Evolutionary conservation across 2,329 filamentous ascomycete species (phyloP), one percentile per base, ranked within the genome.

Genomic region (Pseudocercospora musae): DNA sequence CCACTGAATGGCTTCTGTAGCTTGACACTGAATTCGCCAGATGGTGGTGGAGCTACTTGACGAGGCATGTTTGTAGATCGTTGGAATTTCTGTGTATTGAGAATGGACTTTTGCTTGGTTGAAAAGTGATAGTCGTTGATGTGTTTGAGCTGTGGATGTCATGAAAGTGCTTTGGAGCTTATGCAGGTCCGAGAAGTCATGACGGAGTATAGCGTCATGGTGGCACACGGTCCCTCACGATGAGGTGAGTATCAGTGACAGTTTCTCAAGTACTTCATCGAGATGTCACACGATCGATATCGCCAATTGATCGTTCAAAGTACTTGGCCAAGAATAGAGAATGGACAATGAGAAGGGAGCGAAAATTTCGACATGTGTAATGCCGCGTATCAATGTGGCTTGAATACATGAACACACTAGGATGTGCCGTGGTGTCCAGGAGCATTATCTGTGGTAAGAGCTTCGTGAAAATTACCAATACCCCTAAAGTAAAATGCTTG

Each of bases 1-100:
- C 73, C 74, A 31, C 65, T 66, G 68, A 76, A 77, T 25, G 74
- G 74, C 70, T 74, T 75, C 21, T 59, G 56, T 7, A 76, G 66
- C 23, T 63, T 62, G 58, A 77, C 66, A 33, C 62, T 64, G 68
- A 77, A 76, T 60, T 77, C 75, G 61, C 71, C 73, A 37, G 72
- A 74, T 44, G 75, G 75, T 53, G 73, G 75, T 58, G 75, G 74
- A 58, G 74, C 75, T 25, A 73, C 66, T 55, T 66, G 52, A 59
- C 73, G 74, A 71, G 74, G 73, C 74, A 76, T 76, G 15, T 27
- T 72, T 11, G 44, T 48, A 9, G 3, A 52, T 50, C 3, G 1
- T 23, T 25, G 4, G 10, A 50, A 15, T 2, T 25, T 2, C 15
- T n/a, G 23, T n/a, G 48, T 27, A 3, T 29, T 48, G 44, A n/a